Conservation (phyloP, 2,329 filamentous ascomycete species). For the Sporothrix mexicana region DNA sequence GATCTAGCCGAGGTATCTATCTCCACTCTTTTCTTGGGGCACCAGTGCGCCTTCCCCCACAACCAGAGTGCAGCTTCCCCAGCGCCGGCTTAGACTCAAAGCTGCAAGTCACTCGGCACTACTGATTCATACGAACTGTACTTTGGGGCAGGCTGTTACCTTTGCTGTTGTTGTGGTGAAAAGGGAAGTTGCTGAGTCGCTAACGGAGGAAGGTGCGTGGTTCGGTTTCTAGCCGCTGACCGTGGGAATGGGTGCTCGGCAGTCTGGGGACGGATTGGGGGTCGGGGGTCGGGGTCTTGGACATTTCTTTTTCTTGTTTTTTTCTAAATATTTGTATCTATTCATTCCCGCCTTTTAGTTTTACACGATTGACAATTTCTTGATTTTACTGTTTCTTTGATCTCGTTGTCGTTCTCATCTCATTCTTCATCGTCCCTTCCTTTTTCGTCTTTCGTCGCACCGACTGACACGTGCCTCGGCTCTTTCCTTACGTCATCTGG, state of each 20-base stretch:
- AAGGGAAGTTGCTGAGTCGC: background rate
- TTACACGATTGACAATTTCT: background rate
- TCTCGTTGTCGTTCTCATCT: background rate
- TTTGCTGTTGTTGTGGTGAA: background rate
- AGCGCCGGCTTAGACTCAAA: background rate
- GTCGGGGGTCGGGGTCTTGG: background rate
- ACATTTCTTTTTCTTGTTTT: background rate
- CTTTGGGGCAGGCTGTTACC: background rate
- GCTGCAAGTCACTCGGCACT: slow-evolving; percentile 28
- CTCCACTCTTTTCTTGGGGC: background rate
- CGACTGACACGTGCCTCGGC: slow-evolving; percentile 35
- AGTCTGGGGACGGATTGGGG: background rate
- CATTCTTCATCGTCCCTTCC: background rate
- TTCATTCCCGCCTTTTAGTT: background rate
- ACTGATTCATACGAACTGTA: slow-evolving; percentile 25
- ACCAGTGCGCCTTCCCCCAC: background rate
- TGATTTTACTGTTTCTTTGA: background rate
- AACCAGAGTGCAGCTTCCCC: background rate
- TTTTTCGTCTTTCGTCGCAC: background rate
- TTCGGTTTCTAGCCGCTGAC: background rate
- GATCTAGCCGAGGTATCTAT: slow-evolving; percentile 33
- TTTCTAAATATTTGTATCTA: slow-evolving; percentile 8
- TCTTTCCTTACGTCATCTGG: slow-evolving; percentile 31
- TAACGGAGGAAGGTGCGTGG: background rate
- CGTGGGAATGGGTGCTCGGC: slow-evolving; percentile 14